Evolutionary conservation across 805 yeast genomes (phyloP), one percentile per base, ranked within the genome.

Genomic region (Candida tallmaniae): DNA sequence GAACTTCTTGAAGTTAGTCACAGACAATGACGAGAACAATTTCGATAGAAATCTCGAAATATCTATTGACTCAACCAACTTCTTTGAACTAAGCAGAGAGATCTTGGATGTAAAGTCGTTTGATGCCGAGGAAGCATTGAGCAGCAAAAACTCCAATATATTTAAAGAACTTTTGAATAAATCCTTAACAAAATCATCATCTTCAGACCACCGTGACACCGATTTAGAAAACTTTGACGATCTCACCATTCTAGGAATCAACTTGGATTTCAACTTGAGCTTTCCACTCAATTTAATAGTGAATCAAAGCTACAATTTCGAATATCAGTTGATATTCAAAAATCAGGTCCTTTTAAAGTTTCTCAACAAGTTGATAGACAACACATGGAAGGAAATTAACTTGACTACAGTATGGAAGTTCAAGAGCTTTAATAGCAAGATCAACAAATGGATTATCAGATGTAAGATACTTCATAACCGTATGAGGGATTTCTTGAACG

Each of bases 231-330:
- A 50, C 31, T 30, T 51, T 34, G 72, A 58, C 40, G 56, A 64
- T 19, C 66, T 65, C 29, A 50, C 76, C 2, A 63, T 81, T 2
- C 65, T 78, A 30, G 70, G 72, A 32, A 53, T 82, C 8, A 74
- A 73, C 38, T 56, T 82, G 29, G 77, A 79, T 27, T 40, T 80
- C 6, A 57, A 69, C n/a, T 56, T 89, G 15, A 96, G 97, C 3
- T 93, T 86, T 52, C 99, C 99, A 0, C 58, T 87, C 31, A 87
- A 87, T 48, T 65, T 90, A 17, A 67, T 93, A 1, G 61, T 87
- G 1, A 77, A 83, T 12, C 74, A 79, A 35, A 81, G 87, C 11
- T 76, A 80, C 17, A 63, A 86, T 12, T 70, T 78, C 31, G 86
- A 93, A 42, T 87, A 82, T 51, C 96, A 90, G 53, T 63, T 86